Evolutionary conservation across 2,329 filamentous ascomycete species (phyloP).

Genomic region (Aspergillus sp.): DNA sequence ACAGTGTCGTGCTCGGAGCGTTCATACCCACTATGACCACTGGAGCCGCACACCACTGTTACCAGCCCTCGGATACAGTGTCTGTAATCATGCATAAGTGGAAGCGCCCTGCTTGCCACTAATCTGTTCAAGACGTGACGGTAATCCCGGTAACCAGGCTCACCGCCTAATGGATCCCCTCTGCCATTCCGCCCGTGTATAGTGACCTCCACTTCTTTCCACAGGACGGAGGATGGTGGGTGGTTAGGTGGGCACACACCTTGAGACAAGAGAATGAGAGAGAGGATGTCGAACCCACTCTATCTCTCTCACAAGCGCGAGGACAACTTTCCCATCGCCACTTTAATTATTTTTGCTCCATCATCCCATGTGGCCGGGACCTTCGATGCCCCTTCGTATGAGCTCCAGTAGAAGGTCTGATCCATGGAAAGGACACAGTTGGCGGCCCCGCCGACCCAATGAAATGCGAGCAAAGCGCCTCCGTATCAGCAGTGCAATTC

Average conservation of each 20-base stretch:
- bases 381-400: conserved; percentile 10
- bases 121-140: background rate
- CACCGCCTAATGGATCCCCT: conserved; percentile 3
- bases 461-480: background rate
- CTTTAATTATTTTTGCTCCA: conserved; percentile 8
- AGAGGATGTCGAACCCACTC: background rate
- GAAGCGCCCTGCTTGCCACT: background rate
- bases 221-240: background rate
- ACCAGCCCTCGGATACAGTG: background rate
- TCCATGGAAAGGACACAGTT: conserved; percentile 18
- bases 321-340: conserved; percentile 12
- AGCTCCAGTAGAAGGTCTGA: conserved; percentile 6
- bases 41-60: conserved; percentile 5
- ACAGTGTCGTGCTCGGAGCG: background rate
- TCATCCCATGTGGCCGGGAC: conserved; percentile 2
- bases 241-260: too few species aligned
- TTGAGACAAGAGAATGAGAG: background rate
- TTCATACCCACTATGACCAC: background rate
- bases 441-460: conserved; percentile 13
- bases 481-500: background rate
- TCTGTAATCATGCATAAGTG: background rate
- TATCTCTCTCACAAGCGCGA: background rate
- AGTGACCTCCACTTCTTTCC: conserved; percentile 2
- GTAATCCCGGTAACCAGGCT: background rate
- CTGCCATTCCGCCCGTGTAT: background rate